Percentiles rank a stretch among this genome's conserved stretches.
Conservation (phyloP, 495 filamentous ascomycete species). For the Trichoderma virens region DNA sequence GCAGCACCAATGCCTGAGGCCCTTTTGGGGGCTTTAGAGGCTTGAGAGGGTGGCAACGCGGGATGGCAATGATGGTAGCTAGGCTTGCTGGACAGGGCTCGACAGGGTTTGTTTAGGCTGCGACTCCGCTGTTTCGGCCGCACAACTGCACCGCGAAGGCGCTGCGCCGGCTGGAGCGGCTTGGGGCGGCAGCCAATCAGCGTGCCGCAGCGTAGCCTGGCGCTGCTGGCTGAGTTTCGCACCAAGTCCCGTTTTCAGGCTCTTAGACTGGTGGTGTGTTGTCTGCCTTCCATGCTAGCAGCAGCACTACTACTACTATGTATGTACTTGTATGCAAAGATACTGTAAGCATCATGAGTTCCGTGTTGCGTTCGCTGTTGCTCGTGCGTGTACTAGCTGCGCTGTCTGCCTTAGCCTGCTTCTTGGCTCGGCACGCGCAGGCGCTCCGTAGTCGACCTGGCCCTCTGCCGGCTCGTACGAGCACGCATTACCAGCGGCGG, state of each 20-base stretch:
- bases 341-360: too few species aligned
- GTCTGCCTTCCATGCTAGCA: too few species aligned
- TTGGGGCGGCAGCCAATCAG: background rate
- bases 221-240: constrained; percentile 3
- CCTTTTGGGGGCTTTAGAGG: background rate
- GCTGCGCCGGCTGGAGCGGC: constrained; percentile 7
- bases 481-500: background rate
- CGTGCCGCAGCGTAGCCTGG: background rate
- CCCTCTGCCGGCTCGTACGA: background rate
- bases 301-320: too few species aligned
- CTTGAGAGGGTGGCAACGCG: background rate
- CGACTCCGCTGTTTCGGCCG: constrained; percentile 3
- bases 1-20: background rate
- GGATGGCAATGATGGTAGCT: constrained; percentile 4
- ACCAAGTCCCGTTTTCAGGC: background rate
- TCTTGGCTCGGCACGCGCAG: background rate
- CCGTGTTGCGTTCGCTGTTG: too few species aligned
- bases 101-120: constrained; percentile 5
- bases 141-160: constrained; percentile 6
- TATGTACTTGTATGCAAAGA: too few species aligned
- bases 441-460: background rate
- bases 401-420: background rate
- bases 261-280: background rate
- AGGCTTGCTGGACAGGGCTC: background rate
- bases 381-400: background rate